Base-by-base conservation (phyloP, 306 rosid genomes). In the Abrus pulchellus region DNA sequence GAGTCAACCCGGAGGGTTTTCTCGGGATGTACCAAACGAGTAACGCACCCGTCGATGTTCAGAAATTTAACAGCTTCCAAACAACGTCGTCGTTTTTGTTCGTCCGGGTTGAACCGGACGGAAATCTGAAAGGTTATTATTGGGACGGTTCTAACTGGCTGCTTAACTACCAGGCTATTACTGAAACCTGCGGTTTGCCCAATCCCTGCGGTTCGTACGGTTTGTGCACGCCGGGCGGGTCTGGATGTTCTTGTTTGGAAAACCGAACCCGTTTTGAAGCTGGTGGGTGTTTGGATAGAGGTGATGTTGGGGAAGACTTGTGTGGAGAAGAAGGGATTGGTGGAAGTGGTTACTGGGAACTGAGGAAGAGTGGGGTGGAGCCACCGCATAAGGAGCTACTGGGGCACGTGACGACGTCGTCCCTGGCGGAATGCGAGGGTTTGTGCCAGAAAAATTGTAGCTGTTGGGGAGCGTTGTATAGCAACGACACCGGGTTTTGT, bases 401-500 rank as follows among this genome's bases (percentile, higher is more conserved):
- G 60, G 44, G 53, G 1, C 76, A 83, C 14, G 83, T 80, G 7
- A 88, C 87, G 84, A 75, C 85, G 88, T 73, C 87, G 79, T 87
- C 96, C 4, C 3, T 78, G 27, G 87, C 36, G 48, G 81, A 84
- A 52, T 95, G 99, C 33, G 94, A 95, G 81, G 55, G 27, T 0
- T 63, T 70, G 2, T 95, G 99, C 27, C 87, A 88, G 70, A 82
- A 36, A 3, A 88, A 89, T 53, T 95, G 99, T 33, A 85, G 85
- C 6, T 95, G 99, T 52, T 95, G 99, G 99, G 99, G 98, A 0
- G 89, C 93, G 3, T 43, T 90, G 68, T 93, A 84, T 74, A 78
- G 56, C 64, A 93, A 90, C 49, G 85, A 8, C 1, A 85, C 93
- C 78, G 89, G 94, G 82, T 90, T 89, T 79, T 95, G 98, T 72